phyloP scores from a whole-genome alignment of 2,329 filamentous ascomycete genomes.

The Phyllosticta ampelicida region DNA sequence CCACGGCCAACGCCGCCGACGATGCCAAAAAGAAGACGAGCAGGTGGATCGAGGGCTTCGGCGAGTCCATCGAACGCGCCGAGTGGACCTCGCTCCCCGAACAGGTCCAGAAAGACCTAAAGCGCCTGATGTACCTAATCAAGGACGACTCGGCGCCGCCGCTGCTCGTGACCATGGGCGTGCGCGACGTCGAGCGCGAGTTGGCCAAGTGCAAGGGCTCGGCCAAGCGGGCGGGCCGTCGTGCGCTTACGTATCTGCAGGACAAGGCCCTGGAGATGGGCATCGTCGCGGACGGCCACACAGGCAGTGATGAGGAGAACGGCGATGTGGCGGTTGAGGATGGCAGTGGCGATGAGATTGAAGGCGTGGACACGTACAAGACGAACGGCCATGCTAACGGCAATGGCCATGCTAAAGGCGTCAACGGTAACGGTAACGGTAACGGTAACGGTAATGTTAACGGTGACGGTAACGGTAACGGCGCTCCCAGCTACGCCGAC shows the following conservation, averaged over 20 bases:
- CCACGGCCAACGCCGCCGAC: slow-evolving; percentile 4
- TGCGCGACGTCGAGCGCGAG: neutral
- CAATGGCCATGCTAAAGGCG: neutral
- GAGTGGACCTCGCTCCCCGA: neutral
- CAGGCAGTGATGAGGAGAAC: neutral
- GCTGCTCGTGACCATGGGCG: neutral
- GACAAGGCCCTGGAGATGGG: neutral
- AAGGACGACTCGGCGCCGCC: neutral
- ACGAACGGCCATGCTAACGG: neutral
- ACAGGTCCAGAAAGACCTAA: neutral
- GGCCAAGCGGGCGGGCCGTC: neutral
- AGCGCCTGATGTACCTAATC: neutral
- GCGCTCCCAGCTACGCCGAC: neutral
- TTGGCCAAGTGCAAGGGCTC: neutral
- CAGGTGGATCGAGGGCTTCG: slow-evolving; percentile 24
- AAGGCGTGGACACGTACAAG: neutral
- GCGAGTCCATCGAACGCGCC: neutral
- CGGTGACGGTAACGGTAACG: neutral
- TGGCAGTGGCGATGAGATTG: neutral
- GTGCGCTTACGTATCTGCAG: neutral
- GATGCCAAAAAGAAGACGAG: slow-evolving; percentile 30
- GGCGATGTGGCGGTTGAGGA: neutral
- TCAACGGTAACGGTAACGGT: neutral
- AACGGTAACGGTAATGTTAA: neutral
- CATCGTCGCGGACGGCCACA: neutral